phyloP scores from a whole-genome alignment of 78 protist genomes.

The Polysphondylium violaceum region DNA sequence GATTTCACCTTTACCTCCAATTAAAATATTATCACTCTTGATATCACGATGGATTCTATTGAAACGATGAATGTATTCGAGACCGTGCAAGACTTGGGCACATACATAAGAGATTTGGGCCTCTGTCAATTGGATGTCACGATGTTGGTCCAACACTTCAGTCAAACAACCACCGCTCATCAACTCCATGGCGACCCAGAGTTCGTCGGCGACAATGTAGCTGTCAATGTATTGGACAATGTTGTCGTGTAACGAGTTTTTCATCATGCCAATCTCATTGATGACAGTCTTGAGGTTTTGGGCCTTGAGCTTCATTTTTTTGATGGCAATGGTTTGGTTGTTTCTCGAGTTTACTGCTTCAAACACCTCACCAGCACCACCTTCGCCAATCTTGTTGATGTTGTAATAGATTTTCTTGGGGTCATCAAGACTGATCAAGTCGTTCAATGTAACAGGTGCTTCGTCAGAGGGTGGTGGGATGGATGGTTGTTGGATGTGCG shows the following conservation, averaged over 20 bases:
- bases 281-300: slow-evolving; percentile 65
- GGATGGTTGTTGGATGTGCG: slow-evolving; percentile 4
- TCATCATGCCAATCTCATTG: slow-evolving; percentile 87
- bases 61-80: slow-evolving; percentile 73
- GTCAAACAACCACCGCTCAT: slow-evolving; percentile 88
- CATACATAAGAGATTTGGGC: slow-evolving; percentile 77
- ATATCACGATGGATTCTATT: slow-evolving; percentile 91
- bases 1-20: slow-evolving; percentile 71
- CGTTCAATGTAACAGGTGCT: slow-evolving; percentile 67
- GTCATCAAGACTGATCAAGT: slow-evolving; percentile 75
- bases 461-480: slow-evolving; percentile 52
- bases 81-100: slow-evolving; percentile 53
- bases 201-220: slow-evolving; percentile 71
- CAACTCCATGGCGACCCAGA: slow-evolving; percentile 88
- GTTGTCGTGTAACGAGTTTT: slow-evolving; percentile 68
- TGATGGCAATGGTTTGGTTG: slow-evolving; percentile 80
- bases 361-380: slow-evolving; percentile 89
- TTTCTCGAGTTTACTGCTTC: slow-evolving; percentile 52
- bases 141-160: slow-evolving; percentile 82
- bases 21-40: slow-evolving; percentile 85
- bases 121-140: slow-evolving; percentile 74
- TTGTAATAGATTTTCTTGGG: slow-evolving; percentile 80
- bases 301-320: slow-evolving; percentile 83
- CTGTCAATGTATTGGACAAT: slow-evolving; percentile 85
- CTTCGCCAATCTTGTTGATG: slow-evolving; percentile 88